Conservation (phyloP, 2,329 filamentous ascomycete species). For the Colletotrichum costaricense region DNA sequence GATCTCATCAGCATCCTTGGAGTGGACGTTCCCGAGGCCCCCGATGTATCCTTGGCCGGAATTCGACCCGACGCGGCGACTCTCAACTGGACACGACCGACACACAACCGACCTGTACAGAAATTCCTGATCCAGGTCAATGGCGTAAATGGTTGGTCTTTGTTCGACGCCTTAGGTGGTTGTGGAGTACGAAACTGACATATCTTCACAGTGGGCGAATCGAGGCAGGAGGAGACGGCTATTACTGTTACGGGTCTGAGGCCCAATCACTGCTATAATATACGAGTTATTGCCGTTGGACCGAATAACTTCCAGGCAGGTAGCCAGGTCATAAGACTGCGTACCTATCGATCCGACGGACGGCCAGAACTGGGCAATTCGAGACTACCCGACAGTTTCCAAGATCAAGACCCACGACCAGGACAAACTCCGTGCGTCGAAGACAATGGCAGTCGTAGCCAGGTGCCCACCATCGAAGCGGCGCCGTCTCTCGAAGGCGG, state of each 20-base stretch:
- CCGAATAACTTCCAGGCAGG: constrained; percentile 92
- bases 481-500: constrained; percentile 71
- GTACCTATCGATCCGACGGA: constrained; percentile 77
- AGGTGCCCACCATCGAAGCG: constrained; percentile 70
- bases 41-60: constrained; percentile 89
- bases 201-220: constrained; percentile 77
- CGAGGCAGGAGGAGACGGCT: constrained; percentile 81
- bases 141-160: constrained; percentile 81
- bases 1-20: constrained; percentile 91
- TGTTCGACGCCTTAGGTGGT: background rate
- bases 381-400: constrained; percentile 66
- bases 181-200: background rate
- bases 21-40: constrained; percentile 91
- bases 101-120: constrained; percentile 73
- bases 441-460: constrained; percentile 57
- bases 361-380: constrained; percentile 69
- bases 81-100: constrained; percentile 88
- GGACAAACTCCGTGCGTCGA: constrained; percentile 45
- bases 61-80: constrained; percentile 90
- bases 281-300: constrained; percentile 92
- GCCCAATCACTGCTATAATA: constrained; percentile 90
- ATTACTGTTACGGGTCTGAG: constrained; percentile 90
- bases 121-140: constrained; percentile 96
- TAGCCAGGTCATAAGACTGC: constrained; percentile 85
- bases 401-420: constrained; percentile 58